phyloP scores from a whole-genome alignment of 2,329 filamentous ascomycete genomes.

The Thermochaetoides dissita region DNA sequence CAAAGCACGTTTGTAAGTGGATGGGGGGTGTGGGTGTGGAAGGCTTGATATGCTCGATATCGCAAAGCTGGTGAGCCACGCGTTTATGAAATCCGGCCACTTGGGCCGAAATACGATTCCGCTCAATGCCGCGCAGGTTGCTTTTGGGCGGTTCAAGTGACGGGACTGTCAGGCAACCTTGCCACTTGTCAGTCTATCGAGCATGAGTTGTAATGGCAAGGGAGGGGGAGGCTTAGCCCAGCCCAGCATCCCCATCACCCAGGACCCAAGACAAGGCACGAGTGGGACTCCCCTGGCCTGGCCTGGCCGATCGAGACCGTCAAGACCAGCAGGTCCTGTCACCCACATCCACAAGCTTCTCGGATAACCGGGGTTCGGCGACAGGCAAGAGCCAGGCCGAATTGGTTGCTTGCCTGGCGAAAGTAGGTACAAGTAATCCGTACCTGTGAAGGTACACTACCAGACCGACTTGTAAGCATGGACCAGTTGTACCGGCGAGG shows the following conservation, averaged over 20 bases:
- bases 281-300: constrained; percentile 16
- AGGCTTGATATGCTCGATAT: constrained; percentile 2
- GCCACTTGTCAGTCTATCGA: constrained; percentile 22
- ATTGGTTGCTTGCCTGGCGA: constrained; percentile 4
- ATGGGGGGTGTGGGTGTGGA: constrained; percentile 2
- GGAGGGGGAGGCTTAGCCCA: constrained; percentile 15
- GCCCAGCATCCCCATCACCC: constrained; percentile 10
- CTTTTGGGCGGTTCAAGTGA: constrained; percentile 14
- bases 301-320: constrained; percentile 9
- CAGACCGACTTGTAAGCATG: too few species aligned
- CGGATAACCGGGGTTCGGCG: constrained; percentile 8
- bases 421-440: constrained; percentile 6
- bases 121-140: constrained; percentile 7
- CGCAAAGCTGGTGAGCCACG: constrained; percentile 4
- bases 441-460: not conserved
- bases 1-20: not conserved
- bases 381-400: constrained; percentile 3
- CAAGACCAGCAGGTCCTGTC: constrained; percentile 3
- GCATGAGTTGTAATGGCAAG: constrained; percentile 15
- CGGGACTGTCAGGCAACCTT: constrained; percentile 17
- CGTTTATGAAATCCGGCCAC: constrained; percentile 4
- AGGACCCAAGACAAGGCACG: constrained; percentile 8
- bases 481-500: too few species aligned
- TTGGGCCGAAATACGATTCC: constrained; percentile 19
- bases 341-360: constrained; percentile 4